Conservation (phyloP, 1,139 yeast species). For the Candida labiduridarum region DNA sequence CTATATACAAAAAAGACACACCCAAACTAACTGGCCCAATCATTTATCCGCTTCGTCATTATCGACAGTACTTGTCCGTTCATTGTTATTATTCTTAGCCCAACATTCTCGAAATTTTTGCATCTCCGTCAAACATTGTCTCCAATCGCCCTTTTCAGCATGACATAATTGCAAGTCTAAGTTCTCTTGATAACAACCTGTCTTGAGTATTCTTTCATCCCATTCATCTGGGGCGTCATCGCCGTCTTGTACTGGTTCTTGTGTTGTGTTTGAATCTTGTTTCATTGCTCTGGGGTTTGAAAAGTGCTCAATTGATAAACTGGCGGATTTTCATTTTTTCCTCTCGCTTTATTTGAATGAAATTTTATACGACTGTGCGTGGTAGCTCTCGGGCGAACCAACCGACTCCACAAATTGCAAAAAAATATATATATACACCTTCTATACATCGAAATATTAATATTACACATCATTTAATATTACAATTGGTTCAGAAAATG, state of each 20-base stretch:
- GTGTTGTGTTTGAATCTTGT: slow-evolving; percentile 4
- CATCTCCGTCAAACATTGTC: slow-evolving; percentile 70
- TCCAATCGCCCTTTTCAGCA: slow-evolving; percentile 82
- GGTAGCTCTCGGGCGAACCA: background rate
- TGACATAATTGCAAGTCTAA: slow-evolving; percentile 69
- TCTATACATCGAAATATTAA: background rate
- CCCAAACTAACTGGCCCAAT: background rate
- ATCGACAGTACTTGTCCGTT: slow-evolving; percentile 53
- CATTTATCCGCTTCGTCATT: slow-evolving; percentile 20
- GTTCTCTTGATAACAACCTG: slow-evolving; percentile 78
- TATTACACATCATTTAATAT: background rate
- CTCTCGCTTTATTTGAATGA: background rate
- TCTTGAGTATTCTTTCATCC: slow-evolving; percentile 71
- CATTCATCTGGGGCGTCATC: slow-evolving; percentile 64
- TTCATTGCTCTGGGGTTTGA: slow-evolving; percentile 7
- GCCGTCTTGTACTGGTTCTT: slow-evolving; percentile 3
- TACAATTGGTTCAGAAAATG: slow-evolving; percentile 1
- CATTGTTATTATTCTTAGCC: slow-evolving; percentile 59
- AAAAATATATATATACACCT: background rate
- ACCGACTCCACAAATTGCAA: background rate
- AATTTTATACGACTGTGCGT: background rate
- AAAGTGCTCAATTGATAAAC: background rate
- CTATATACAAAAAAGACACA: background rate
- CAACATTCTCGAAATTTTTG: slow-evolving; percentile 69
- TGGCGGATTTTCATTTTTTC: background rate